These are phyloP conservation scores for Microcera coccophila DNA, from an alignment of 2,329 filamentous ascomycete genomes.

Conservation along the genomic window DNA sequence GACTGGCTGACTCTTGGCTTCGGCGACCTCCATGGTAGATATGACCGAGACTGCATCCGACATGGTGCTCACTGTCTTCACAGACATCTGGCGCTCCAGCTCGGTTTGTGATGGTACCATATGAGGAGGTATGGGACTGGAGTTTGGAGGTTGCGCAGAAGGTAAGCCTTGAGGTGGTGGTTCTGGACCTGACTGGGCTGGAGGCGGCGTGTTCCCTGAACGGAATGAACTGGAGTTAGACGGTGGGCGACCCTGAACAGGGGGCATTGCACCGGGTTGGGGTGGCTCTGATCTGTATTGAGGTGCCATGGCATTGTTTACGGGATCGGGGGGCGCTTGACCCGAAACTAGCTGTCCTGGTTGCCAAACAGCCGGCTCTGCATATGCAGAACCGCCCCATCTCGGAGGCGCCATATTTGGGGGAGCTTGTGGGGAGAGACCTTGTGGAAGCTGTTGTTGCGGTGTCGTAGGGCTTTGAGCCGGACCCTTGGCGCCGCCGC, in stretches of 20 bases:
- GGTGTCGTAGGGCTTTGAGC: slow-evolving; percentile 15
- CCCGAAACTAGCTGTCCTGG: slow-evolving; percentile 3
- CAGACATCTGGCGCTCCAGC: slow-evolving; percentile 7
- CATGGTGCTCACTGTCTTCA: slow-evolving; percentile 17
- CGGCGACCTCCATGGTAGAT: slow-evolving; percentile 23
- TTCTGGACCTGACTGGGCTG: background rate
- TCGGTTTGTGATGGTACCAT: too few relatives aligned
- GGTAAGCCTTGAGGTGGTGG: background rate
- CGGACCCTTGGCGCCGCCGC: slow-evolving; percentile 20
- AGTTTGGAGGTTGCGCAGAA: background rate
- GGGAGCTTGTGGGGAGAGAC: slow-evolving; percentile 9
- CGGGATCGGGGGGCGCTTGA: background rate
- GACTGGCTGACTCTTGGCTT: slow-evolving; percentile 24
- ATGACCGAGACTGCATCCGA: slow-evolving; percentile 22
- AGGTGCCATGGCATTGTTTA: background rate
- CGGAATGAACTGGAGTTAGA: background rate
- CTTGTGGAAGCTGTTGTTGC: background rate
- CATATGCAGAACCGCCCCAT: slow-evolving; percentile 21
- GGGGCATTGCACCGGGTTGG: background rate
- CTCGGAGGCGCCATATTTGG: slow-evolving; percentile 6
- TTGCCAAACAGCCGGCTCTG: slow-evolving; percentile 20
- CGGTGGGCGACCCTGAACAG: background rate
- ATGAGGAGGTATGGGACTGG: slow-evolving; percentile 4
- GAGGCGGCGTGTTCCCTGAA: background rate
- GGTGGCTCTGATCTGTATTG: background rate